Percentiles rank a stretch among this genome's conserved stretches.
phyloP scores from a whole-genome alignment of 225 moss, liverwort and hornwort genomes.

The Takakia lepidozioides region DNA sequence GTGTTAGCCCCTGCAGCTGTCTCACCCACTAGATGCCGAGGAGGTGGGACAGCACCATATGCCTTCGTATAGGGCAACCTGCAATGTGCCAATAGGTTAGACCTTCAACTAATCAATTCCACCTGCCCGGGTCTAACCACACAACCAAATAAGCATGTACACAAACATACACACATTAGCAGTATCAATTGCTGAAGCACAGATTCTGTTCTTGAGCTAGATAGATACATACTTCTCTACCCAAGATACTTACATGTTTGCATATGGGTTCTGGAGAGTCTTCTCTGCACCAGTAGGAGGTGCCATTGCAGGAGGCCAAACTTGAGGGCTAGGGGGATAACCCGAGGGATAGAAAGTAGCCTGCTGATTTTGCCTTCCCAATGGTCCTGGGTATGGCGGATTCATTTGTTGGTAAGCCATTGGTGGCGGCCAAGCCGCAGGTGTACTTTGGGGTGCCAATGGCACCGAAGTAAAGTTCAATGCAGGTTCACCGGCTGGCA shows the following conservation, averaged over 20 bases:
- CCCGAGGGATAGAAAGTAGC: slow-evolving; percentile 37
- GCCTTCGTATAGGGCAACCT: slow-evolving; percentile 57
- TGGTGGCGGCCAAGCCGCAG: slow-evolving; percentile 24
- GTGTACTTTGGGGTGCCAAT: slow-evolving; percentile 20
- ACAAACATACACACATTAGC: too few species aligned
- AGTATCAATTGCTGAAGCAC: too few species aligned
- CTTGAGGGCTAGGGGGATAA: slow-evolving; percentile 26
- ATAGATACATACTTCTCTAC: too few species aligned
- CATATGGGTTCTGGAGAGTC: slow-evolving; percentile 41
- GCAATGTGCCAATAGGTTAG: too few species aligned
- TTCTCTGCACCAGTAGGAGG: slow-evolving; percentile 38
- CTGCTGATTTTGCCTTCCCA: slow-evolving; percentile 22
- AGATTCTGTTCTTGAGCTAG: too few species aligned
- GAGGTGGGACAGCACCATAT: slow-evolving; percentile 85
- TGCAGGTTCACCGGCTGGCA: slow-evolving; percentile 24
- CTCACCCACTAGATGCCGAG: slow-evolving; percentile 45
- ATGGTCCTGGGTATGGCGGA: slow-evolving; percentile 23
- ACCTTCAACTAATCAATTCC: too few species aligned
- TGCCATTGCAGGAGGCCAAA: slow-evolving; percentile 10
- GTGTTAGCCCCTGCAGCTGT: background rate
- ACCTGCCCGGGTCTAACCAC: too few species aligned
- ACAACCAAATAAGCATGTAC: too few species aligned
- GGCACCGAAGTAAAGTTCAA: slow-evolving; percentile 22
- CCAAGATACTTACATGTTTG: slow-evolving; percentile 53
- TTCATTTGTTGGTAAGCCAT: slow-evolving; percentile 35